These are phyloP conservation scores for Nymphaea thermarum DNA, from an alignment of 164 flowering plant species.

Conservation along the genomic window DNA sequence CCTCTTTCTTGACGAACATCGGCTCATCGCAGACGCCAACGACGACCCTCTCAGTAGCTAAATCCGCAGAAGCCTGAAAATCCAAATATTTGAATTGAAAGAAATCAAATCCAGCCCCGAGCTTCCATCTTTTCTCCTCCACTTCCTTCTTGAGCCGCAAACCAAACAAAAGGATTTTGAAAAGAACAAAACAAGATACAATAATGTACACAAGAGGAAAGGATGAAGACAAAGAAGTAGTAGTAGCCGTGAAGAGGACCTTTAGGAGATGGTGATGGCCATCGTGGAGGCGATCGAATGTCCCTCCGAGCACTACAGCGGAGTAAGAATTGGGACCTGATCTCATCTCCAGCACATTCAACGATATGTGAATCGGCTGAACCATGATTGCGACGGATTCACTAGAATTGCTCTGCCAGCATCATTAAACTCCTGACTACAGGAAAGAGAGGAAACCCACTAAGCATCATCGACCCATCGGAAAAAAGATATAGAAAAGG, in stretches of 20 bases:
- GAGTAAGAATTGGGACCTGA: conserved; percentile 30
- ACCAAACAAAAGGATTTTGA: no score
- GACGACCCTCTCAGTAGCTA: no score
- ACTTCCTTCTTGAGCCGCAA: no score
- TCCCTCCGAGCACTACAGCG: conserved; percentile 85
- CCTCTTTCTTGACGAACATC: no score
- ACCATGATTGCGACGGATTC: no score
- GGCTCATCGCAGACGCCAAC: no score
- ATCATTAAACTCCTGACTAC: neutral
- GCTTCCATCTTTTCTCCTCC: no score
- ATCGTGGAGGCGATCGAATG: conserved; percentile 81
- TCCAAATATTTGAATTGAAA: no score
- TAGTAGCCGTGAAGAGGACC: conserved; percentile 19
- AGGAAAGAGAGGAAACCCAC: neutral
- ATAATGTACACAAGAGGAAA: neutral
- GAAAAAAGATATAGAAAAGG: no score
- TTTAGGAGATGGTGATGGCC: conserved; percentile 76
- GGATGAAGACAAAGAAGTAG: neutral
- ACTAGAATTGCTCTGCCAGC: neutral
- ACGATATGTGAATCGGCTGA: neutral
- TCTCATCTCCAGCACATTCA: neutral
- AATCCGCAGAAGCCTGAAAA: no score
- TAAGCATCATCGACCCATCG: no score
- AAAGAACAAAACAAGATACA: neutral
- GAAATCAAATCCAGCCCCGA: no score